Evolutionary conservation across 2,329 filamentous ascomycete genomes (phyloP).

Genomic region (Colletotrichum costaricense): DNA sequence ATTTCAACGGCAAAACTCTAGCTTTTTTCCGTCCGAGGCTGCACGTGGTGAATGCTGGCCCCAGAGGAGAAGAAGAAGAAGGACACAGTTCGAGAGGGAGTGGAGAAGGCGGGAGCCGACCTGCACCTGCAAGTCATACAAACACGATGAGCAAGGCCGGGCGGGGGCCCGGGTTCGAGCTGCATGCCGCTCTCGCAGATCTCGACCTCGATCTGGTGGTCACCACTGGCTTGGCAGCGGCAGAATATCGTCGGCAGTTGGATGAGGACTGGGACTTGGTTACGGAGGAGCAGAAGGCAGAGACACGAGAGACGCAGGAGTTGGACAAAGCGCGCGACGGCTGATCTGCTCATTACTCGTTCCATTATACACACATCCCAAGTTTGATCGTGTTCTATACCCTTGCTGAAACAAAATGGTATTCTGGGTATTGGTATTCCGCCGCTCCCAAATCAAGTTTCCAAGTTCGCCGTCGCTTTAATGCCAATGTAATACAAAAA

Average conservation of each 20-base stretch:
- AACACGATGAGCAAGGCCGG: neutral
- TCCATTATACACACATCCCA: neutral
- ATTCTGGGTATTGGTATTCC: neutral
- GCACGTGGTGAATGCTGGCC: neutral
- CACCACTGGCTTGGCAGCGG: constrained; percentile 32
- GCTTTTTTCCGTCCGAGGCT: constrained; percentile 24
- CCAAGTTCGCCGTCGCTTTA: constrained; percentile 5
- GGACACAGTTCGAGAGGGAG: neutral
- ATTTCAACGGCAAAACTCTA: constrained; percentile 27
- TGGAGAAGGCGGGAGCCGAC: constrained; percentile 1
- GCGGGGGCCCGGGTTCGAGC: constrained; percentile 27
- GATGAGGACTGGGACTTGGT: constrained; percentile 22
- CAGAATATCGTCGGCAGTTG: constrained; percentile 33
- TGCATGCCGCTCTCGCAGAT: constrained; percentile 26
- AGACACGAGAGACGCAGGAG: neutral
- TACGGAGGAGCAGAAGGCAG: neutral
- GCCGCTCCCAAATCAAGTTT: neutral
- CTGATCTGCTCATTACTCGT: constrained; percentile 16
- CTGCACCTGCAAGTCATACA: neutral
- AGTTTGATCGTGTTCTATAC: neutral
- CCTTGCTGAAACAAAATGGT: constrained; percentile 17
- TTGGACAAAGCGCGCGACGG: neutral
- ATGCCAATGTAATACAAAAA: neutral
- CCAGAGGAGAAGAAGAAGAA: neutral
- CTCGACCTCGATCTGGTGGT: constrained; percentile 33